Evolutionary conservation across 2,329 filamentous ascomycete species (phyloP), one percentile per base, ranked within the genome.

Genomic region (Hirsutella minnesotensis): DNA sequence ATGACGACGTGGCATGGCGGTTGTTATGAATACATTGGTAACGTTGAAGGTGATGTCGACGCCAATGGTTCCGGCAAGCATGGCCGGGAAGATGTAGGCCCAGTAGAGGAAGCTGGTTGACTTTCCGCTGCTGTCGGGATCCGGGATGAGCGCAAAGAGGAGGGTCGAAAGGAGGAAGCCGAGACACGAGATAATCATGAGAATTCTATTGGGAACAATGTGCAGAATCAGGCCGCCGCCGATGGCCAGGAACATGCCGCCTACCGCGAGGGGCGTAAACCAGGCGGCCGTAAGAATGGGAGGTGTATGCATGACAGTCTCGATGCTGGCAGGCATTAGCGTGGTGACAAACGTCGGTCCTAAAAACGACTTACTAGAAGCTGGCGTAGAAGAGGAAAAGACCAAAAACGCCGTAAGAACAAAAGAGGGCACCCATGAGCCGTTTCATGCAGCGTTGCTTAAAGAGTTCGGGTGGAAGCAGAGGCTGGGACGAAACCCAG

Each of bases 31-130:
- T 46, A 89, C 74, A 53, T 83, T 88, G 16, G 79, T 75, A 1
- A 88, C 73, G 54, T 82, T 86, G 62, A 81, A 88, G 7, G 77
- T 78, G 43, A 88, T 77, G 53, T 90, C 85, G 46, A 88, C 78
- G 16, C 81, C 83, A 29, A 88, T 67, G 0, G 84, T 89, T 12
- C 72, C 73, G 48, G 78, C 76, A 3, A 82, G 57, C 79, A 83
- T 83, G 42, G 76, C 65, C 0, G 83, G 81, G 53, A 89, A 86
- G 19, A 86, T 69, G 53, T 75, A 88, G 0, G 79, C 74, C 85
- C 84, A 90, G 66, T 83, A 83, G 27, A 60, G 47, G 44, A 54
- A 57, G 37, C 42, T 46, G 13, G 50, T 55, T 9, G 56, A 57
- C 19, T 50, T 50, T 35, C 33, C 35, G 38, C 46, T 70, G 47